Evolutionary conservation across 129 eudicot species (phyloP), one percentile per base, ranked within the genome.

Genomic region (Glebionis coronaria): DNA sequence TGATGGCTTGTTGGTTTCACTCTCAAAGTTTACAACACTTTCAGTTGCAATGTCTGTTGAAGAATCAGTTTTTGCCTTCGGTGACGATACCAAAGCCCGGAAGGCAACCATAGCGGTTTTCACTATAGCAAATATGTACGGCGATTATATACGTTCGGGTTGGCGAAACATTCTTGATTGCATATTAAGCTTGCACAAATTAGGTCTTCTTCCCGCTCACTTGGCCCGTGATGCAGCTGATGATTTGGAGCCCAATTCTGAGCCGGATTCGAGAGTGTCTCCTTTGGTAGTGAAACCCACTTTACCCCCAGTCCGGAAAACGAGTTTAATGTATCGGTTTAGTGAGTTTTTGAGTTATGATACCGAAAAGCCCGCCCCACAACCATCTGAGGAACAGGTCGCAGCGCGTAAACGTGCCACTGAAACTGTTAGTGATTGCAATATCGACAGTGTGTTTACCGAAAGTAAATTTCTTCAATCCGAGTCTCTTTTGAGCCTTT

Each of bases 381-480:
- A 88, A 70, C 90, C 93, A 0, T 75, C 93, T 31, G 90, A 85
- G 68, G 85, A 88, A 56, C 82, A 88, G 68, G 79, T 88, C 21
- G 87, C 84, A 55, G 93, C 93, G 65, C 93, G 78, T 14, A 90
- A 88, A 31, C 84, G 79, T 7, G 79, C 90, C 38, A 87, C 72
- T 4, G 85, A 85, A 83, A 79, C 84, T 5, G 80, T 88, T 53
- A 87, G 85, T 59, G 84, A 79, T 66, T 88, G 96, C 28, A 93
- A 79, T 65, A 81, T 88, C 9, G 96, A 88, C 60, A 83, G 61
- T 54, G 85, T 88, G 44, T 85, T 88, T 63, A 79, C 90, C 0
- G 96, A 88, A 70, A 85, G 93, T 65, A 88, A 85, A 76, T 88
- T 88, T 77, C 82, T 88, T 72, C 96, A 88, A 69, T 87, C 93